Percentiles rank a stretch among this genome's conserved stretches.
phyloP scores from a whole-genome alignment of 345 rosid species.

The Sisymbrium irio region DNA sequence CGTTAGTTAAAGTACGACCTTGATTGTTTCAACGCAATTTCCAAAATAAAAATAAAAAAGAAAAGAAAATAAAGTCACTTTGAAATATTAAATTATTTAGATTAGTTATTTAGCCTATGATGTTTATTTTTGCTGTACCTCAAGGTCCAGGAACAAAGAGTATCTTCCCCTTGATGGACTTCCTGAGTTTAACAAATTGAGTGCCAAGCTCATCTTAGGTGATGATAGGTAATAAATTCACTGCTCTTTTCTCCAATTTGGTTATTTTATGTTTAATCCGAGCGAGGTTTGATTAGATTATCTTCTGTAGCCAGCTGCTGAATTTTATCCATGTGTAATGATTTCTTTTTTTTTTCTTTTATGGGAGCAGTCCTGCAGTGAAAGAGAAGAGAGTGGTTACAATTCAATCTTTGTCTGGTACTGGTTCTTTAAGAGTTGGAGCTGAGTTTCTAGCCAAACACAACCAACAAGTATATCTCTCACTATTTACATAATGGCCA shows the following conservation, averaged over 20 bases:
- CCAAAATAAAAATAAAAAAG: too few species aligned
- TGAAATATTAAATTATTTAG: background rate
- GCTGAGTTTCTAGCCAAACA: conserved; percentile 86
- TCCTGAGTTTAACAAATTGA: conserved; percentile 74
- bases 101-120: background rate
- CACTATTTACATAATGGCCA: background rate
- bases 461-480: conserved; percentile 46
- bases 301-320: background rate
- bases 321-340: background rate
- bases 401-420: conserved; percentile 85
- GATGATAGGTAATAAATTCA: conserved; percentile 55
- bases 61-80: background rate
- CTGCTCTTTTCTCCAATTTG: background rate
- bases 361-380: conserved; percentile 54
- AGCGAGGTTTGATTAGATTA: background rate
- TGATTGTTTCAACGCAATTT: too few species aligned
- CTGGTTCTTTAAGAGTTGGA: conserved; percentile 92
- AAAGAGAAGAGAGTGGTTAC: conserved; percentile 65
- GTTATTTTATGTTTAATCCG: background rate
- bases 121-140: background rate
- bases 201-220: conserved; percentile 78
- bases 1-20: background rate
- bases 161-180: conserved; percentile 82
- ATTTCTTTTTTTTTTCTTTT: background rate
- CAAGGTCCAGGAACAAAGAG: conserved; percentile 72